phyloP scores from a whole-genome alignment of 345 rosid species.

The Citrus australasica region DNA sequence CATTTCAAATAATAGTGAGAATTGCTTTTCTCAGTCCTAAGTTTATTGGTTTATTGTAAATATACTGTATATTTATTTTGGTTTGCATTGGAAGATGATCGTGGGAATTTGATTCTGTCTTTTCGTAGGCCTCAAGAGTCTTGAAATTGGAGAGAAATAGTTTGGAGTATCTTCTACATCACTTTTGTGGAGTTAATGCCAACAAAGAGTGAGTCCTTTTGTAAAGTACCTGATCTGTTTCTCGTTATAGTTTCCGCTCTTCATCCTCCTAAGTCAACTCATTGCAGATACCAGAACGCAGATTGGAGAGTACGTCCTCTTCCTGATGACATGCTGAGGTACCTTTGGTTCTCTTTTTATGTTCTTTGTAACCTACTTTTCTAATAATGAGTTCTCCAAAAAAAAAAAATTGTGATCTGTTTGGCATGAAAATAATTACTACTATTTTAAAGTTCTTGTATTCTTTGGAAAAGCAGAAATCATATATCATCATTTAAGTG shows the following conservation, averaged over 20 bases:
- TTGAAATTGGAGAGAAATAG: slow-evolving; percentile 87
- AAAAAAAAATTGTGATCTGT: background rate
- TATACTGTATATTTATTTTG: background rate
- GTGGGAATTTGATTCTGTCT: slow-evolving; percentile 5
- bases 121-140: slow-evolving; percentile 72
- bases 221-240: slow-evolving; percentile 6
- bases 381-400: background rate
- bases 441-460: background rate
- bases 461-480: background rate
- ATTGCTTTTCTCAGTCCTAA: slow-evolving; percentile 24
- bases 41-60: slow-evolving; percentile 24
- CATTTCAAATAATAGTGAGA: background rate
- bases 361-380: background rate
- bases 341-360: background rate
- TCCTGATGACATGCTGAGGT: slow-evolving; percentile 84
- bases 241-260: background rate
- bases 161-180: slow-evolving; percentile 74
- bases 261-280: background rate
- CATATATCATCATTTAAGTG: background rate
- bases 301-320: slow-evolving; percentile 98
- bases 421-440: background rate
- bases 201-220: slow-evolving; percentile 69
- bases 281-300: slow-evolving; percentile 88
- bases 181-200: slow-evolving; percentile 75
- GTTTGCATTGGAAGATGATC: background rate